A percentile compares a stretch with the other conserved stretches of the same genome.
These are phyloP conservation scores for Gloeostereum incarnatum DNA, from an alignment of 768 basidiomycete species.

Conservation along the genomic window DNA sequence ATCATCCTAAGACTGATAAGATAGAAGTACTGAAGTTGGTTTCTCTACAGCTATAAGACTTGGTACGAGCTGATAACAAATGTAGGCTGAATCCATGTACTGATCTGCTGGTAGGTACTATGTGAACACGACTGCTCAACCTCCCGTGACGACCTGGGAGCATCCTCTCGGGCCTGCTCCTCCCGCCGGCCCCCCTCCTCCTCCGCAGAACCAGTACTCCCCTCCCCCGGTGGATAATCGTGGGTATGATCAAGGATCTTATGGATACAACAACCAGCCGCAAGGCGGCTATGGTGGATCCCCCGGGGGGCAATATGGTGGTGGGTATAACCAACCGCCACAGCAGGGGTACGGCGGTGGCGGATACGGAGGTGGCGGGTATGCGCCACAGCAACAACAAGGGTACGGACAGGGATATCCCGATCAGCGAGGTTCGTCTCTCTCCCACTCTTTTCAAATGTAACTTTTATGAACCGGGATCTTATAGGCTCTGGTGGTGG, in stretches of 20 bases:
- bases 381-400: conserved; percentile 15
- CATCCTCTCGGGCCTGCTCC: conserved; percentile 42
- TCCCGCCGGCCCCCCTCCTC: conserved; percentile 37
- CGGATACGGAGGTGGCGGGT: conserved; percentile 15
- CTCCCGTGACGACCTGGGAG: conserved; percentile 59
- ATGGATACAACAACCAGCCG: conserved; percentile 18
- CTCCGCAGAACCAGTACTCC: conserved; percentile 19
- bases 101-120: conserved; percentile 49
- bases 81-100: neutral
- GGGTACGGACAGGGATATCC: conserved; percentile 15
- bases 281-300: conserved; percentile 19
- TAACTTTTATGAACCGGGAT: too few relatives aligned
- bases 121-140: conserved; percentile 53
- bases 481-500: too few relatives aligned
- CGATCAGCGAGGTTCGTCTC: conserved; percentile 13
- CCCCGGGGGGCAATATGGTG: conserved; percentile 10
- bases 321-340: conserved; percentile 14
- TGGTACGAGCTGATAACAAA: conserved; percentile 35
- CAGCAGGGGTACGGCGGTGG: conserved; percentile 11
- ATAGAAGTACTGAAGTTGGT: conserved; percentile 11
- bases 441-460: too few relatives aligned
- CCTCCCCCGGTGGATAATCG: conserved; percentile 6
- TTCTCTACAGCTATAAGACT: conserved; percentile 42
- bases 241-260: conserved; percentile 12
- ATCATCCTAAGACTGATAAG: neutral